Percentiles rank a stretch among this genome's conserved stretches.
Conservation (phyloP, 495 filamentous ascomycete genomes). For the Monascus purpureus region DNA sequence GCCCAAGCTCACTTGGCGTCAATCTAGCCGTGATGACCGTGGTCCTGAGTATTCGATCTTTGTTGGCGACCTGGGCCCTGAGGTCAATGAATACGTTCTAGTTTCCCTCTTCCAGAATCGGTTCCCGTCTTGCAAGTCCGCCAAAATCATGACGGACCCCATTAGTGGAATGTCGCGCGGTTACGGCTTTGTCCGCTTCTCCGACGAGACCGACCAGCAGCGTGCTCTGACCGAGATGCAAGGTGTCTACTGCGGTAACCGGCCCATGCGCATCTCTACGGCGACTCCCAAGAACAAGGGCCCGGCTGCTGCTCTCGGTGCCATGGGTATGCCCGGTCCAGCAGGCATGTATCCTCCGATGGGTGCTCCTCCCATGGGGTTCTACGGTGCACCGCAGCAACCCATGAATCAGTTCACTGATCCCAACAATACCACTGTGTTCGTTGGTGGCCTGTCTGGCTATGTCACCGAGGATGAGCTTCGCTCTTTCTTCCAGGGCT, state of each 20-base stretch:
- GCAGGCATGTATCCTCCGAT: conserved; percentile 46
- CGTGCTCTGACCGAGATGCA: conserved; percentile 94
- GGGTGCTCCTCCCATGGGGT: conserved; percentile 67
- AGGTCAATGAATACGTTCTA: conserved; percentile 97
- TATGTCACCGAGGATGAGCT: conserved; percentile 99
- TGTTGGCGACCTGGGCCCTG: conserved; percentile 92
- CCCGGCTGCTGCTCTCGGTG: conserved; percentile 43
- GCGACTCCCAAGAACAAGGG: conserved; percentile 95
- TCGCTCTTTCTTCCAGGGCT: conserved; percentile 98
- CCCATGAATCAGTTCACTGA: conserved; percentile 99
- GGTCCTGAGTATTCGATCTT: conserved; percentile 95
- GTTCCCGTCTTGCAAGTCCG: conserved; percentile 95
- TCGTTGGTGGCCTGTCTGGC: conserved; percentile 91
- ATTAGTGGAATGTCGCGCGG: conserved; percentile 95
- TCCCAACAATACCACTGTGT: conserved; percentile 99
- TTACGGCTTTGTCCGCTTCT: conserved; percentile 96
- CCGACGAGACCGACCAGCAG: conserved; percentile 88
- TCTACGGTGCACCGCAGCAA: conserved; percentile 76
- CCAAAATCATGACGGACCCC: conserved; percentile 99
- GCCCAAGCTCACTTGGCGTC: conserved; percentile 7
- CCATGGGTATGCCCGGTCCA: conserved; percentile 40
- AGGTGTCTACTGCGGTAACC: conserved; percentile 97
- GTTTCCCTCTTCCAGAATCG: conserved; percentile 93
- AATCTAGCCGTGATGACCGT: conserved; percentile 70
- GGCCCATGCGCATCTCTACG: conserved; percentile 97